Evolutionary conservation across 2,329 filamentous ascomycete genomes (phyloP), one percentile per base, ranked within the genome.

Genomic region (Annulohypoxylon truncatum): DNA sequence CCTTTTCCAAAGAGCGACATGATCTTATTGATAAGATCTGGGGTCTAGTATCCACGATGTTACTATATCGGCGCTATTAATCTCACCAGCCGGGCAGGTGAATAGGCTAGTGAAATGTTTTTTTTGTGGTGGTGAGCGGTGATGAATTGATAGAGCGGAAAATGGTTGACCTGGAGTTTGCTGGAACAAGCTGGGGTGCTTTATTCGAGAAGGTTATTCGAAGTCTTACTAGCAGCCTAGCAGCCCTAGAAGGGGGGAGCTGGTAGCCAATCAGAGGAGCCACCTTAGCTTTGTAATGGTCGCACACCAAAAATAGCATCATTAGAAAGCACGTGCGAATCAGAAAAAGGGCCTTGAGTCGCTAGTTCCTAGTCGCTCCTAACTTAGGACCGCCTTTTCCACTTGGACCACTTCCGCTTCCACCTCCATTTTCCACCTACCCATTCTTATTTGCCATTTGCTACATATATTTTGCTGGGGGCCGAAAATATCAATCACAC

Each of bases 141-240:
- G 60, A 61, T 65, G 61, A 65, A 57, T 54, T 35, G 38, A 47
- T 40, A 31, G 40, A 58, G 42, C 20, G 48, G 38, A 55, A 28
- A 42, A 53, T 40, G 51, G 35, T 35, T 24, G 47, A 55, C 12
- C 22, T 40, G 42, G 58, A 26, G 61, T 58, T 58, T 44, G 56
- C 47, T 28, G 2, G 20, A n/a, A n/a, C 9, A 48, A 22, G 7
- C 38, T 20, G 38, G 38, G 38, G 15, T 42, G 38, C 15, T 42
- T 42, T 47, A 50, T 47, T 67, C 35, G 18, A 56, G 40, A 56
- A 56, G 40, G 53, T 18, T 33, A 56, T 71, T 65, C 51, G 55
- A 68, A 68, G 59, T 63, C 58, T 66, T 51, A 71, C 70, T 63
- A 73, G 72, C 69, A 74, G 70, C 69, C 72, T 62, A 73, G 72